Evolutionary conservation across 805 yeast species (phyloP).

Genomic region (Barnettozyma wickerhamii): DNA sequence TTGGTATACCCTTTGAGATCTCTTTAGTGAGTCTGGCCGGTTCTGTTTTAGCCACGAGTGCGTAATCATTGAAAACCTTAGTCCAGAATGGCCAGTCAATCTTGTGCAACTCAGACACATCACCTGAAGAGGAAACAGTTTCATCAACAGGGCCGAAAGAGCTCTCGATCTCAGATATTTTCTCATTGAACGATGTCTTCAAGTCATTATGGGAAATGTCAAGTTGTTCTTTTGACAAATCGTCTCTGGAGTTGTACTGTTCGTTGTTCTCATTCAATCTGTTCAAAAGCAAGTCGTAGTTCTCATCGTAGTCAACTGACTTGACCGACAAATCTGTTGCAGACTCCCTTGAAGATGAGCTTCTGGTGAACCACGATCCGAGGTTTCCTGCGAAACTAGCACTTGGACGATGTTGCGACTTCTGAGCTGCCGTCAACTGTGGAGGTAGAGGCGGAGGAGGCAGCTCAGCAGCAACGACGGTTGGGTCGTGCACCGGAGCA

Average conservation of each 20-base stretch:
- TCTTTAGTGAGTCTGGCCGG: constrained; percentile 57
- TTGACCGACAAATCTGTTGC: constrained; percentile 15
- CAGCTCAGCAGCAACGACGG: constrained; percentile 26
- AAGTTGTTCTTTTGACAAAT: constrained; percentile 47
- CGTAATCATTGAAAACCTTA: constrained; percentile 70
- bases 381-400: constrained; percentile 17
- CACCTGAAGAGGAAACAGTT: constrained; percentile 16
- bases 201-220: constrained; percentile 42
- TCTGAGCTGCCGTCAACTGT: constrained; percentile 21
- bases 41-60: constrained; percentile 56
- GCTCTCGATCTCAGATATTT: constrained; percentile 15
- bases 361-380: constrained; percentile 22
- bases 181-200: constrained; percentile 27
- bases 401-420: constrained; percentile 19
- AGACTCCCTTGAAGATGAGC: constrained; percentile 10
- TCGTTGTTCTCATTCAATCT: constrained; percentile 54
- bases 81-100: constrained; percentile 91
- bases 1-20: constrained; percentile 76
- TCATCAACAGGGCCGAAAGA: constrained; percentile 2
- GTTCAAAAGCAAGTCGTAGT: constrained; percentile 56
- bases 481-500: neutral
- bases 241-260: constrained; percentile 45
- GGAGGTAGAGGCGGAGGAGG: constrained; percentile 27
- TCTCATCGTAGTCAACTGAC: constrained; percentile 30
- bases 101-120: constrained; percentile 30